These are phyloP conservation scores for Sclerotinia minor DNA, from an alignment of 2,329 filamentous ascomycete species.

Conservation along the genomic window DNA sequence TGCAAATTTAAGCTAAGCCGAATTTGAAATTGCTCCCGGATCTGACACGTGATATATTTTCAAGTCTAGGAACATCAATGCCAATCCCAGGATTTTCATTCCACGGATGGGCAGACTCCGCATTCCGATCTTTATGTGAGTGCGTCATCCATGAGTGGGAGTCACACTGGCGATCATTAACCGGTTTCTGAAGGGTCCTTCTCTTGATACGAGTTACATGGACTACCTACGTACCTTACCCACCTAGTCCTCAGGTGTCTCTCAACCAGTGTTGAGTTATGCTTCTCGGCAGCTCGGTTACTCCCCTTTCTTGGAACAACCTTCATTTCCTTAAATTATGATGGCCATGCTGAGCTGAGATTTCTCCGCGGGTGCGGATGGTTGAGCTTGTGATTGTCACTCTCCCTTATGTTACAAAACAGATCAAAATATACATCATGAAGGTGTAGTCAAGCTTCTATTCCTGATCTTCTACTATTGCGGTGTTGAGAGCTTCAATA, in stretches of 20 bases:
- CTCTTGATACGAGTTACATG: neutral
- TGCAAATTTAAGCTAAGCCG: neutral
- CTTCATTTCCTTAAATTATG: neutral
- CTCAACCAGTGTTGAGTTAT: constrained; percentile 2
- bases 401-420: neutral
- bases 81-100: neutral
- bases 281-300: neutral
- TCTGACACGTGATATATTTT: neutral
- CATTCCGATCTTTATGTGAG: constrained; percentile 6
- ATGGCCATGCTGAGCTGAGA: neutral
- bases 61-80: neutral
- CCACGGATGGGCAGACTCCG: neutral
- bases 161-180: too few relatives aligned
- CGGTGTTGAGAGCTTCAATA: neutral
- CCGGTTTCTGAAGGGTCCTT: neutral
- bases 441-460: neutral
- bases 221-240: too few relatives aligned
- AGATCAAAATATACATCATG: neutral
- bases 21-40: neutral
- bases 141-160: neutral
- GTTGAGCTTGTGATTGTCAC: neutral
- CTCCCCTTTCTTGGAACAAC: neutral
- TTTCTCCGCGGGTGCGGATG: neutral
- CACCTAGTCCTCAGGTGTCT: neutral
- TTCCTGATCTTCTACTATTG: neutral